Conservation (phyloP, 1,139 yeast genomes). For the Geotrichum cucujoidarum region DNA sequence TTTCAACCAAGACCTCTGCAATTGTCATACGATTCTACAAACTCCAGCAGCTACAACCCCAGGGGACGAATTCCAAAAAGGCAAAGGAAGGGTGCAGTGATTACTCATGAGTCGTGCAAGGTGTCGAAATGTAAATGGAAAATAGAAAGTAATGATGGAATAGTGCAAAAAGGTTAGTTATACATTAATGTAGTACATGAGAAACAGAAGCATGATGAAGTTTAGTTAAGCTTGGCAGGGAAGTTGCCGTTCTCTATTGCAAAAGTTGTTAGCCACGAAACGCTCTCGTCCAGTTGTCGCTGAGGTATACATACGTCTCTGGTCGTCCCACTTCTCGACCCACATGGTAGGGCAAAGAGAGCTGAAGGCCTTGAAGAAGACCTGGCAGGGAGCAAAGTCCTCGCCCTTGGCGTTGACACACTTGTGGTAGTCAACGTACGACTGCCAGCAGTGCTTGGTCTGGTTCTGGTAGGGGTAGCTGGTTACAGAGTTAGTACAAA, state of each 20-base stretch:
- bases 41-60: too few species aligned
- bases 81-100: too few species aligned
- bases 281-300: too few species aligned
- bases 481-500: neutral
- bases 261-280: constrained; percentile 28
- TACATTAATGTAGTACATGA: constrained; percentile 5
- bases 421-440: constrained; percentile 96
- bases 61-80: too few species aligned
- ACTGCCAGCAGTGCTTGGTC: constrained; percentile 97
- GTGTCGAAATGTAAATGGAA: too few species aligned
- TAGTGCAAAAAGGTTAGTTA: neutral
- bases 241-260: constrained; percentile 51
- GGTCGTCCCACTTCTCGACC: constrained; percentile 95
- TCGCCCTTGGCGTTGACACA: constrained; percentile 96
- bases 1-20: too few species aligned
- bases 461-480: constrained; percentile 84
- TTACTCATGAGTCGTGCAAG: too few species aligned
- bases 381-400: constrained; percentile 96
- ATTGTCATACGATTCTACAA: too few species aligned
- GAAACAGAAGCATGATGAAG: neutral
- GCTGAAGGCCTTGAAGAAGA: constrained; percentile 85
- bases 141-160: too few species aligned
- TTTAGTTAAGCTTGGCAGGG: constrained; percentile 52
- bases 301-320: constrained; percentile 51
- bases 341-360: constrained; percentile 90